Base-by-base conservation (phyloP, 2,329 filamentous ascomycete genomes). In the Colletotrichum liriopes region DNA sequence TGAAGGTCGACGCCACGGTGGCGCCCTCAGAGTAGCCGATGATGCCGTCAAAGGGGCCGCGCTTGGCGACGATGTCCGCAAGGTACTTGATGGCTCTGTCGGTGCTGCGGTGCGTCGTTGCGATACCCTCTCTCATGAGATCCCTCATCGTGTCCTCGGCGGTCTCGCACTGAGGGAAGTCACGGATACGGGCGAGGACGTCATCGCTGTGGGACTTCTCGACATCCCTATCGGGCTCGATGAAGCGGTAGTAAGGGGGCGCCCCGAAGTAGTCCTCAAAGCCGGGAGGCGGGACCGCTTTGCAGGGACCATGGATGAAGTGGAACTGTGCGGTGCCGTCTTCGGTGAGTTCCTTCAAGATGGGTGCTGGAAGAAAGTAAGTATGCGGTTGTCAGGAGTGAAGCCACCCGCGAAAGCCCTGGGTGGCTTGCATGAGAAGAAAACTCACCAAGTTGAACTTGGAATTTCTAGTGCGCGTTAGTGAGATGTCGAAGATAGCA, bases 11-110 rank as follows among this genome's bases (percentile, higher is more conserved):
- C 0, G 89, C 89, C 18, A 88, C 84, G 0, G 86, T 87, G 1
- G 89, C 88, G 3, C 89, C 89, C 76, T 91, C 89, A 0, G 88
- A 90, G 75, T 91, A 91, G 1, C 89, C 89, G 23, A 91, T 83
- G 56, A 91, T 86, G 3, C 87, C 89, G 71, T 87, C 85, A 68
- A 89, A 84, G 1, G 83, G 82, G 0, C 83, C 83, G 3, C 82
- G 78, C 45, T 85, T 81, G 20, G 87, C 83, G 74, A 90, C 81
- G 7, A 86, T 83, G 12, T 84, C 77, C 74, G 85, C 79, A 2
- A 88, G 78, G 58, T 80, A 84, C 67, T 83, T 79, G 66, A 86
- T 81, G 2, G 84, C 83, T 32, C 79, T 78, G 67, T 81, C 79
- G n/a, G 83, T 84, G 73, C 83, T 84, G 49, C 76, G 61, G 9